Percentiles rank a stretch among this genome's conserved stretches.
Conservation (phyloP, 2,329 filamentous ascomycete genomes). For the Hirsutella thompsonii region DNA sequence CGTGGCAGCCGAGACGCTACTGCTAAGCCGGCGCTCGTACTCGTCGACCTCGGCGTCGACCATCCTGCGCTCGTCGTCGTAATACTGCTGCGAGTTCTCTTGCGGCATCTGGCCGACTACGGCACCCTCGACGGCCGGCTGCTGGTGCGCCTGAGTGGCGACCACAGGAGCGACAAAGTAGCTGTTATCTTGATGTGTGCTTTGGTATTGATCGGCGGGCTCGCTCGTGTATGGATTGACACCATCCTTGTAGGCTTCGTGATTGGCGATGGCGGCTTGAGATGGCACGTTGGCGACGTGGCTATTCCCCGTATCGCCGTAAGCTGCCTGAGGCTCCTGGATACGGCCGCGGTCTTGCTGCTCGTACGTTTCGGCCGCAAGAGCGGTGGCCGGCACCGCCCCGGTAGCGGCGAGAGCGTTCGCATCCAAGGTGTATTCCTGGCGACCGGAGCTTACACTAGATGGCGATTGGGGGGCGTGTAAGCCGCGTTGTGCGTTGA, state of each 20-base stretch:
- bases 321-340: conserved; percentile 17
- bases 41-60: background rate
- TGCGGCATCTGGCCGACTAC: background rate
- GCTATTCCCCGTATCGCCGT: conserved; percentile 31
- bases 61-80: background rate
- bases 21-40: background rate
- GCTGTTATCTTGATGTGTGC: conserved; percentile 6
- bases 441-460: conserved; percentile 61
- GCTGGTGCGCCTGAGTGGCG: conserved; percentile 6
- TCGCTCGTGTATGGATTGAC: conserved; percentile 44
- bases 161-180: conserved; percentile 11
- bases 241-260: conserved; percentile 39
- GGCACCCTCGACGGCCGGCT: background rate
- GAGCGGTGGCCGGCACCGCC: conserved; percentile 27
- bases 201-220: conserved; percentile 16
- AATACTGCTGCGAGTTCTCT: background rate
- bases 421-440: conserved; percentile 32
- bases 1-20: background rate
- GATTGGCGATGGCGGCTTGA: conserved; percentile 34
- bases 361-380: conserved; percentile 17
- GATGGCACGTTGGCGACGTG: conserved; percentile 36
- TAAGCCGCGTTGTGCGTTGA: conserved; percentile 67
- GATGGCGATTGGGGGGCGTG: conserved; percentile 67
- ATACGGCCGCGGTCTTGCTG: conserved; percentile 12
- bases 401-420: conserved; percentile 47